Percentiles rank a stretch among this genome's conserved stretches.
phyloP scores from a whole-genome alignment of 1,284 basidiomycete species.

The Uromyces viciae-fabae region DNA sequence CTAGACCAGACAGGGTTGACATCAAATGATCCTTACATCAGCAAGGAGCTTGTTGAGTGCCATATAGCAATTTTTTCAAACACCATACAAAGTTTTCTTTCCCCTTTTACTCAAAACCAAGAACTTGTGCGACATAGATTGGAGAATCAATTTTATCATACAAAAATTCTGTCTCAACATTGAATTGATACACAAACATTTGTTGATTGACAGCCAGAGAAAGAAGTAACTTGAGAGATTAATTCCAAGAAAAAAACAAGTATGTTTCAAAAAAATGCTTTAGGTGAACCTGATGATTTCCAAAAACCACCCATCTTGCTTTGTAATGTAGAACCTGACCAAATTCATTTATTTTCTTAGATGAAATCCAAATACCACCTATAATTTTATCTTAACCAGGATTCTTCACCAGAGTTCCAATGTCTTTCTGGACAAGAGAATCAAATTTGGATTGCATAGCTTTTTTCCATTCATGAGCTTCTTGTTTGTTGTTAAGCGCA shows the following conservation, averaged over 20 bases:
- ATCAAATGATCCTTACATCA: not conserved
- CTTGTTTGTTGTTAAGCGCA: no score
- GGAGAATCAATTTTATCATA: slow-evolving; percentile 57
- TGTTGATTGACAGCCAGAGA: not conserved
- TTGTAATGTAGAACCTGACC: no score
- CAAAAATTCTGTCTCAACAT: slow-evolving; percentile 58
- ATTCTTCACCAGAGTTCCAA: no score
- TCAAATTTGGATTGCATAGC: no score
- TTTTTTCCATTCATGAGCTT: no score
- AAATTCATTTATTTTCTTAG: no score
- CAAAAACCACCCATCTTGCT: slow-evolving; percentile 16
- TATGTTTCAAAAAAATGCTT: not conserved
- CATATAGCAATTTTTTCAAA: not conserved
- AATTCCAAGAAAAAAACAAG: not conserved
- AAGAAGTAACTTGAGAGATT: not conserved
- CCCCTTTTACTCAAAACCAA: slow-evolving; percentile 46
- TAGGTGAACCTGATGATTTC: slow-evolving; percentile 7
- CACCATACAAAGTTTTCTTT: not conserved
- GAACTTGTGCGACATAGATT: slow-evolving; percentile 55
- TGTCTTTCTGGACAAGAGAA: no score
- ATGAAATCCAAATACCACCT: no score
- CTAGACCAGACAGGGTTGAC: not conserved
- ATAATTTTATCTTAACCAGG: no score
- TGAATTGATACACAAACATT: slow-evolving; percentile 55
- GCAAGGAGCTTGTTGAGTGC: not conserved